Evolutionary conservation across 225 moss, liverwort and hornwort genomes (phyloP).

Genomic region (Rhytidiadelphus loreus): DNA sequence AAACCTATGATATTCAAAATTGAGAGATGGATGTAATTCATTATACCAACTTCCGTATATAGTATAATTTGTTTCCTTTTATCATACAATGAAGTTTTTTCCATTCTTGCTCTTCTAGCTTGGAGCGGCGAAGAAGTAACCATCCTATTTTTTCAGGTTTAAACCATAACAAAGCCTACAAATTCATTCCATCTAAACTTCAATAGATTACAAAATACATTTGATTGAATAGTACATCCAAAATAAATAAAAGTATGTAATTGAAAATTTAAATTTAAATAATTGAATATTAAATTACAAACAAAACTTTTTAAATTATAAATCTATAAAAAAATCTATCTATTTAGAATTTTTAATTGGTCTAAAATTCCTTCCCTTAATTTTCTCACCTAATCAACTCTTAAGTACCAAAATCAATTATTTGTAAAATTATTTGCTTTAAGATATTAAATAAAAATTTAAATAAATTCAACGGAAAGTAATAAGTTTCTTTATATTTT

Average conservation of each 20-base stretch:
- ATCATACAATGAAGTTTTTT: conserved; percentile 38
- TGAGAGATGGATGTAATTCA: background rate
- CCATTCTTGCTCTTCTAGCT: background rate
- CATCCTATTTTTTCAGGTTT: conserved; percentile 36
- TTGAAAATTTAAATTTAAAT: background rate
- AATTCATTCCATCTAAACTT: background rate
- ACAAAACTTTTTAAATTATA: rapidly evolving
- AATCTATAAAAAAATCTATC: background rate
- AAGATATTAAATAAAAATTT: rapidly evolving
- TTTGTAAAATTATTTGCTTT: background rate
- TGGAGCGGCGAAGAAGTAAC: background rate
- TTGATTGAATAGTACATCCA: background rate
- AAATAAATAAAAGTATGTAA: background rate
- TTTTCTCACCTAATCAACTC: background rate
- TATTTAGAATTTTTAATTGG: background rate
- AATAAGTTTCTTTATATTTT: too few species aligned
- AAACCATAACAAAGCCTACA: conserved; percentile 34
- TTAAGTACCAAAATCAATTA: rapidly evolving
- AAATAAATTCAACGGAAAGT: too few species aligned
- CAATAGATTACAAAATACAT: rapidly evolving
- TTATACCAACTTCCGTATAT: conserved; percentile 13
- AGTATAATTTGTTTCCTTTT: conserved; percentile 27
- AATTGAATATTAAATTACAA: background rate
- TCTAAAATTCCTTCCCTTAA: background rate
- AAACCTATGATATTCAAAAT: too few species aligned